A percentile compares a stretch with the other conserved stretches of the same genome.
phyloP scores from a whole-genome alignment of 2,329 filamentous ascomycete genomes.

The Metarhizium brunneum region DNA sequence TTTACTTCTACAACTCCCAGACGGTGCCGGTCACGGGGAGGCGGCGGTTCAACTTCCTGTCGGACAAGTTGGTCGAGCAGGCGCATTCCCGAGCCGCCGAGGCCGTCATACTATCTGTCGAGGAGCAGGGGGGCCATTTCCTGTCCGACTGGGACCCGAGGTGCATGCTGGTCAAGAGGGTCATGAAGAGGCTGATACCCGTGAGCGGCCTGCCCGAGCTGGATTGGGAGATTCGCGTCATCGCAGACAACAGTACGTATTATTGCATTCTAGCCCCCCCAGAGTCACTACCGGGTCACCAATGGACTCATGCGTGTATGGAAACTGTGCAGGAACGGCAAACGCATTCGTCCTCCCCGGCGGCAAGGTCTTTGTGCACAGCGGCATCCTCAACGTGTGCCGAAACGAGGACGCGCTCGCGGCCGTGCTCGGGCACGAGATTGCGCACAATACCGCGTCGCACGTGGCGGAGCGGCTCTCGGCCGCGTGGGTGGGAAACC shows the following conservation, averaged over 20 bases:
- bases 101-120: conserved; percentile 41
- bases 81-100: conserved; percentile 16
- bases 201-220: conserved; percentile 50
- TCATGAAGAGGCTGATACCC: conserved; percentile 58
- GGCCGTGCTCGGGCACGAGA: conserved; percentile 70
- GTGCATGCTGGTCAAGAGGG: conserved; percentile 46
- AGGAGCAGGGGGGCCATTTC: conserved; percentile 43
- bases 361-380: conserved; percentile 73
- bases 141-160: conserved; percentile 51
- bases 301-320: background rate
- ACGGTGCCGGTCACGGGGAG: conserved; percentile 64
- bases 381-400: conserved; percentile 61
- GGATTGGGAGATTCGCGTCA: conserved; percentile 66
- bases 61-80: conserved; percentile 47
- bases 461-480: conserved; percentile 58
- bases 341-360: conserved; percentile 75
- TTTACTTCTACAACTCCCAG: conserved; percentile 64
- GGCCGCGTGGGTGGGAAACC: conserved; percentile 39
- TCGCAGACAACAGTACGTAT: conserved; percentile 48
- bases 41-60: conserved; percentile 59
- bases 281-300: background rate
- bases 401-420: conserved; percentile 60
- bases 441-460: conserved; percentile 64
- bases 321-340: conserved; percentile 30
- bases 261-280: background rate